phyloP scores from a whole-genome alignment of 2,329 filamentous ascomycete genomes.

The Trichoderma citrinoviride region DNA sequence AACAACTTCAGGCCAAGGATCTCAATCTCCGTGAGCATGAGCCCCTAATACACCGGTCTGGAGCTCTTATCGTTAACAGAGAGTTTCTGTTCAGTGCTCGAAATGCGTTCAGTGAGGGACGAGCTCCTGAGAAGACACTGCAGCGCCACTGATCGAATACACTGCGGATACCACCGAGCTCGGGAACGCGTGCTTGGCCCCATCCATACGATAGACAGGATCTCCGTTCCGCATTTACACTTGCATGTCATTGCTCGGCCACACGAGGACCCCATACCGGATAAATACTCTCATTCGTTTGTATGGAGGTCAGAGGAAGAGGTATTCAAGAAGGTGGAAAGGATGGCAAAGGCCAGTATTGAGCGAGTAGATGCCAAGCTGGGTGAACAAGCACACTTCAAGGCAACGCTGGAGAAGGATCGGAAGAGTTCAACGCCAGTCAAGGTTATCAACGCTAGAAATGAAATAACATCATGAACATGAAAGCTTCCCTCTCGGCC shows the following conservation, averaged over 20 bases:
- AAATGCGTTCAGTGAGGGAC: neutral
- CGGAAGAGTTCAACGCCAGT: no score
- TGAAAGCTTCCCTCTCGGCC: no score
- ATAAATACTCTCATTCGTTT: conserved; percentile 22
- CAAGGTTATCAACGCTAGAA: no score
- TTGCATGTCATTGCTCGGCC: conserved; percentile 22
- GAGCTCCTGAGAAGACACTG: neutral
- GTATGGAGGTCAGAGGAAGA: conserved; percentile 21
- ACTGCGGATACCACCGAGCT: conserved; percentile 13
- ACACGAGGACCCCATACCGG: neutral
- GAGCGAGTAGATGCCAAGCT: no score
- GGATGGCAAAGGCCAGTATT: neutral
- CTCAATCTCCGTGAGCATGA: neutral
- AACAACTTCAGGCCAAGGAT: neutral
- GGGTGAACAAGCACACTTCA: no score
- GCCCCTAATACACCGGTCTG: neutral
- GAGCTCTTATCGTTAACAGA: neutral
- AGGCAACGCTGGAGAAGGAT: no score
- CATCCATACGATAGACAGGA: conserved; percentile 13
- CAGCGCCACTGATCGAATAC: neutral
- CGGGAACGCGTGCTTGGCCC: neutral
- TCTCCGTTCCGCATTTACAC: conserved; percentile 23
- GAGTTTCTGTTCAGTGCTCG: neutral
- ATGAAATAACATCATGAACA: no score
- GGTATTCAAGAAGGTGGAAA: conserved; percentile 25